phyloP scores from a whole-genome alignment of 208 protist genomes.

The Trypanosomatidae sp. region DNA sequence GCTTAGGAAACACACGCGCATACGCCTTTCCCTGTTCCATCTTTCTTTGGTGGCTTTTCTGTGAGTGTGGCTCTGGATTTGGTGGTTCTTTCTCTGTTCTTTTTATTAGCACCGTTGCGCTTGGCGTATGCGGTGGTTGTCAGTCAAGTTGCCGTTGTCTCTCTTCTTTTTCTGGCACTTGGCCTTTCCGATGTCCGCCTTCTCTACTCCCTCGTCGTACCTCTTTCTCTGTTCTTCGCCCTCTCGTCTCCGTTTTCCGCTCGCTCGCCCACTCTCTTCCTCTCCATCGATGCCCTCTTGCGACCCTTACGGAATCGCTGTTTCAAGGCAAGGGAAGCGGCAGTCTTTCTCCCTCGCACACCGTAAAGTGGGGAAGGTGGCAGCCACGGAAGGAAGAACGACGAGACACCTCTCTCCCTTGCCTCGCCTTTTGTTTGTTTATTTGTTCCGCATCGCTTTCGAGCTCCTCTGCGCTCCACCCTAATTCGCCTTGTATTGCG shows the following conservation, averaged over 20 bases:
- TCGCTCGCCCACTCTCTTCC: background rate
- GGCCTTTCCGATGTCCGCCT: background rate
- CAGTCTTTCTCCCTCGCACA: background rate
- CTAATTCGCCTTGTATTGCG: background rate
- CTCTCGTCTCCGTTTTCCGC: background rate
- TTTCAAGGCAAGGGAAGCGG: background rate
- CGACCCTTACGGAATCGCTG: constrained; percentile 1
- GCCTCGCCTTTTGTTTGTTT: background rate
- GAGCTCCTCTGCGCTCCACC: background rate
- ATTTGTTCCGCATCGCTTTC: background rate
- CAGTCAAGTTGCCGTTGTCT: background rate
- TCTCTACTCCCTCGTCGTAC: background rate
- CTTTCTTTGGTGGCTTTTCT: background rate
- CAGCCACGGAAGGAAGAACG: background rate
- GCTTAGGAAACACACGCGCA: background rate
- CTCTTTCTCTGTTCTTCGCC: background rate
- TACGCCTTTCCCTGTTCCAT: background rate
- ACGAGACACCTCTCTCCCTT: background rate
- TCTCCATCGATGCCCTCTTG: background rate
- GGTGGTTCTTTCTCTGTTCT: background rate
- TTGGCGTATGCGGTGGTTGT: background rate
- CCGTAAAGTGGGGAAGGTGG: background rate
- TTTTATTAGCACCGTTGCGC: background rate
- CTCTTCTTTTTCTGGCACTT: background rate
- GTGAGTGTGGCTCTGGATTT: background rate